Evolutionary conservation across 202 grass and related monocot genomes (phyloP).

Genomic region (Bolboschoenoplectus hybrid): DNA sequence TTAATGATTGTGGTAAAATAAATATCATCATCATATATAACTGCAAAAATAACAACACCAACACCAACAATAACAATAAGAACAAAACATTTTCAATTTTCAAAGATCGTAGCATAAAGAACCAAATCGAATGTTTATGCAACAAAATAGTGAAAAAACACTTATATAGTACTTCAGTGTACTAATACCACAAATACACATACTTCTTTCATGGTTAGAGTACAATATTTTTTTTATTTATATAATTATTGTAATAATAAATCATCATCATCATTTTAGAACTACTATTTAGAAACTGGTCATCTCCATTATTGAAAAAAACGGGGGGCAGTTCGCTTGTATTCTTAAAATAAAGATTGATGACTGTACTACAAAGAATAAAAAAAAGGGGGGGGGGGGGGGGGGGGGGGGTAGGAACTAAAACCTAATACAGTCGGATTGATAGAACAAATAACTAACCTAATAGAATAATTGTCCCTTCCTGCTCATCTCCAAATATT

Average conservation of each 20-base stretch:
- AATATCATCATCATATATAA: too few relatives aligned
- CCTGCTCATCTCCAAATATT: conserved; percentile 16
- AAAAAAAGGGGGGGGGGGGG: too few relatives aligned
- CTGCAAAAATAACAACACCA: too few relatives aligned
- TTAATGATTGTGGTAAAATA: not conserved
- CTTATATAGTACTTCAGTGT: too few relatives aligned
- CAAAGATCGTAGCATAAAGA: not conserved
- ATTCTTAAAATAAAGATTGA: conserved; percentile 22
- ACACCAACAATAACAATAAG: not conserved
- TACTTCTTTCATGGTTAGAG: not conserved
- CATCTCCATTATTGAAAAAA: not conserved
- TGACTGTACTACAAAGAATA: not conserved
- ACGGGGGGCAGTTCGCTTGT: not conserved
- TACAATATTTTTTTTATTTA: not conserved
- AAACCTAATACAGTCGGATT: conserved; percentile 23
- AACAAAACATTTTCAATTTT: not conserved
- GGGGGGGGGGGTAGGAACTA: not conserved
- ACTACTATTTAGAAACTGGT: not conserved
- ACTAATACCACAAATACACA: too few relatives aligned
- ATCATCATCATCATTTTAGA: not conserved
- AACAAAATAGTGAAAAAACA: too few relatives aligned
- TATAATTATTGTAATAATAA: not conserved
- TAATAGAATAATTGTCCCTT: conserved; percentile 44
- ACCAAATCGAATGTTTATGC: not conserved
- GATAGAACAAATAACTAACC: conserved; percentile 41